Conservation (phyloP, 306 rosid genomes). For the Quercus suber region DNA sequence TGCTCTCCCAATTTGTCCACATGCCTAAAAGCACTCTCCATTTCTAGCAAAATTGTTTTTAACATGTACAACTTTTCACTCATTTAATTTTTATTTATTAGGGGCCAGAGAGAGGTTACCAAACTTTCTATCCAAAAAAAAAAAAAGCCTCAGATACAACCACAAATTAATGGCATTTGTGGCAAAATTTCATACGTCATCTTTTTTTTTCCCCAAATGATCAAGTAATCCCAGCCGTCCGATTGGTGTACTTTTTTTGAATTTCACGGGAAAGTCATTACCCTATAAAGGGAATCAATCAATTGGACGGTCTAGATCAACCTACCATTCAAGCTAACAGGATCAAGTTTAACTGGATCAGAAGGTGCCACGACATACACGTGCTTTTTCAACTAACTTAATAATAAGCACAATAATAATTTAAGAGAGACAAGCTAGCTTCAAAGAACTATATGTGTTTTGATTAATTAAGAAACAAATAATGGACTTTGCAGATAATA, state of each 20-base stretch:
- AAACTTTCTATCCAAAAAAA: too few species aligned
- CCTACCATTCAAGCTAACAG: background rate
- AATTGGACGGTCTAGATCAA: background rate
- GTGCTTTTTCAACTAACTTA: background rate
- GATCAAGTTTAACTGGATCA: background rate
- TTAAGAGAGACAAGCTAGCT: too few species aligned
- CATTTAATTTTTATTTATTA: too few species aligned
- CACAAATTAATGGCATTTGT: too few species aligned
- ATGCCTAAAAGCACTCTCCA: background rate
- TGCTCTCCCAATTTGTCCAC: slow-evolving; percentile 12
- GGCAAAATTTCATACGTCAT: background rate
- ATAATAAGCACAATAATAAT: background rate
- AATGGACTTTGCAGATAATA: background rate
- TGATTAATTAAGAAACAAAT: too few species aligned
- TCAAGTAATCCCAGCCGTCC: background rate
- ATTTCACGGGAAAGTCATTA: background rate
- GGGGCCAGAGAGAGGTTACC: too few species aligned
- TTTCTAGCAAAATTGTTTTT: background rate
- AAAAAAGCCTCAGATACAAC: too few species aligned
- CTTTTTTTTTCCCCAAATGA: background rate
- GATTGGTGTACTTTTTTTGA: background rate
- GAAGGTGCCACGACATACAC: background rate
- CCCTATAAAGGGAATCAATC: background rate
- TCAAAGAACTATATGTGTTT: too few species aligned
- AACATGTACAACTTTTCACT: too few species aligned